Percentiles rank a stretch among this genome's conserved stretches.
These are phyloP conservation scores for Phytopythium aichiense DNA, from an alignment of 352 stramenopile species.

Conservation along the genomic window DNA sequence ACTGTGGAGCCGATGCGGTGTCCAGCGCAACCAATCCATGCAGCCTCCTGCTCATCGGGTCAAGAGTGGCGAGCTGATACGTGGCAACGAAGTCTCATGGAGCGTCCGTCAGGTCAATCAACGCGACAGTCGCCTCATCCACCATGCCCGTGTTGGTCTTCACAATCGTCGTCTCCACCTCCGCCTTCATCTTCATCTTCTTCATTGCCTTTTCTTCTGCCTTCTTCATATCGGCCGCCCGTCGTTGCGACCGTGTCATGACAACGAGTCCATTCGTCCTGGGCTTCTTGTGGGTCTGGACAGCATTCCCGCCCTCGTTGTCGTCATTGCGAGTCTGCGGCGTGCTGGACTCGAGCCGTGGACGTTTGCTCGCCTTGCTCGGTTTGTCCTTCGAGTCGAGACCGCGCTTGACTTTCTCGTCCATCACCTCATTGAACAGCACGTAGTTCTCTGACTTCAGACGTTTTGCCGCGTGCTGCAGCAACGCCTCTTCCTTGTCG, in stretches of 20 bases:
- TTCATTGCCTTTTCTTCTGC: no score
- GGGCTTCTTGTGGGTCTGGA: background rate
- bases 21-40: no score
- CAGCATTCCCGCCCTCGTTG: background rate
- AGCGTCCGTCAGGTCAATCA: background rate
- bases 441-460: conserved; percentile 10
- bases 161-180: background rate
- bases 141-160: background rate
- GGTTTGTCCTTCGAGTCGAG: conserved; percentile 1
- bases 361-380: conserved; percentile 3
- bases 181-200: background rate
- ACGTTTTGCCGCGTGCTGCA: conserved; percentile 10
- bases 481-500: conserved; percentile 16
- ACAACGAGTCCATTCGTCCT: background rate
- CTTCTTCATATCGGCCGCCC: background rate
- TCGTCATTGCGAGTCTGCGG: background rate
- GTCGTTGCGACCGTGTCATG: background rate
- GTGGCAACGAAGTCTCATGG: background rate
- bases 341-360: background rate
- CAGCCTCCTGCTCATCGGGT: no score
- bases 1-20: no score
- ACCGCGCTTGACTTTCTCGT: conserved; percentile 12
- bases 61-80: no score
- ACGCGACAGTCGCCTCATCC: background rate
- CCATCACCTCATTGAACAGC: conserved; percentile 15